Conservation (phyloP, 139 green algal genomes). For the Pleodorina starrii region DNA sequence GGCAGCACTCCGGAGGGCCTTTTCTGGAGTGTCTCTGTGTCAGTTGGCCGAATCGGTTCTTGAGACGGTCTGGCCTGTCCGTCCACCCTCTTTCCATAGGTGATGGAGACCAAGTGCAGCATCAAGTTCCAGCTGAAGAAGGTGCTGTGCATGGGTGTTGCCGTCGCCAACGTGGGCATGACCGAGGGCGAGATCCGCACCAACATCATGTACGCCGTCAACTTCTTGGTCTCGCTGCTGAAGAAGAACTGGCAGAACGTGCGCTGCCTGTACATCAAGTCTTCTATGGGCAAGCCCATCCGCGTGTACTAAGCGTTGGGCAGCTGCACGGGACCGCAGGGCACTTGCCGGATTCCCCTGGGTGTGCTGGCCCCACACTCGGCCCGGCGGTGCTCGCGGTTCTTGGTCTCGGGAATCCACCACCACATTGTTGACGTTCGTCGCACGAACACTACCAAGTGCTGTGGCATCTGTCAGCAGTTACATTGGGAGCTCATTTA, state of each 20-base stretch:
- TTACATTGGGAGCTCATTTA: constrained; percentile 43
- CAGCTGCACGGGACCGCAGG: background rate
- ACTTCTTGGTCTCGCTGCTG: constrained; percentile 99
- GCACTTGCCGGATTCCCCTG: background rate
- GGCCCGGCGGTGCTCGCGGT: background rate
- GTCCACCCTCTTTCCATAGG: too few species aligned
- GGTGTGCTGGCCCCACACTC: constrained; percentile 32
- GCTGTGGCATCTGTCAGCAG: background rate
- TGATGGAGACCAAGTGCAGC: constrained; percentile 92
- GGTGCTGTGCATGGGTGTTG: constrained; percentile 98
- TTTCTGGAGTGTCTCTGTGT: too few species aligned
- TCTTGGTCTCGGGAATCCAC: background rate
- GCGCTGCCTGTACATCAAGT: constrained; percentile 97
- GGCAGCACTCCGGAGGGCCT: too few species aligned
- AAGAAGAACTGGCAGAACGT: constrained; percentile 99
- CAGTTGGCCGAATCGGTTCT: too few species aligned
- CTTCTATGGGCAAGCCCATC: constrained; percentile 95
- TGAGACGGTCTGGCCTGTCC: too few species aligned
- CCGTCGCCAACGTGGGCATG: constrained; percentile 95
- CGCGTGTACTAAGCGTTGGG: constrained; percentile 91
- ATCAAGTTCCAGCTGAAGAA: constrained; percentile 99
- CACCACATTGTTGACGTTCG: background rate
- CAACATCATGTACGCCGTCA: constrained; percentile 90
- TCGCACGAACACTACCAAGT: constrained; percentile 60
- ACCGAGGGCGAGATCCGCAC: constrained; percentile 90